Percentiles rank a stretch among this genome's conserved stretches.
These are phyloP conservation scores for Haberlea rhodopensis DNA, from an alignment of 257 asterid species.

Conservation along the genomic window DNA sequence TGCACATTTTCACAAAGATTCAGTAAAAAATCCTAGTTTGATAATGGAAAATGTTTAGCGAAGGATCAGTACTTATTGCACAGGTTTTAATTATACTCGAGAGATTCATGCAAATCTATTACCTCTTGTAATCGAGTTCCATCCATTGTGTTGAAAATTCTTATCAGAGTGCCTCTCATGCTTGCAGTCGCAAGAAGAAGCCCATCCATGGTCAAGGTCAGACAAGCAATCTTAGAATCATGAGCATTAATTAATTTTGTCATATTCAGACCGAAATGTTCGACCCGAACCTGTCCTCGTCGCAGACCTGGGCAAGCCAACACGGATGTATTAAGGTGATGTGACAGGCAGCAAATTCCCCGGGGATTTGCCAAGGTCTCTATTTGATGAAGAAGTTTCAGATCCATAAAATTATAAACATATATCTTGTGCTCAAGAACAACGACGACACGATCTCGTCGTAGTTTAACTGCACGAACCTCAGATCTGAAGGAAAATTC, in stretches of 20 bases:
- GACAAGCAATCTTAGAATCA: constrained; percentile 39
- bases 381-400: constrained; percentile 71
- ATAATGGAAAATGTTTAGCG: neutral
- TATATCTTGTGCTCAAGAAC: constrained; percentile 91
- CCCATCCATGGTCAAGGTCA: constrained; percentile 52
- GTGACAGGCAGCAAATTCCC: constrained; percentile 30
- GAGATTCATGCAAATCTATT: neutral
- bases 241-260: constrained; percentile 47
- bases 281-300: constrained; percentile 55
- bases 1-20: neutral
- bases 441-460: constrained; percentile 78
- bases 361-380: constrained; percentile 29
- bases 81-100: neutral
- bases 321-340: constrained; percentile 28
- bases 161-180: constrained; percentile 51
- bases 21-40: no score
- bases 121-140: constrained; percentile 63
- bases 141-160: constrained; percentile 47
- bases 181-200: constrained; percentile 60
- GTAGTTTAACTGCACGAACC: constrained; percentile 75
- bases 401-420: constrained; percentile 74
- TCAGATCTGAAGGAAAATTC: constrained; percentile 90
- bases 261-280: constrained; percentile 34
- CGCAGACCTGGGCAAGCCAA: constrained; percentile 29
- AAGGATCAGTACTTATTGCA: neutral